A percentile compares a stretch with the other conserved stretches of the same genome.
Evolutionary conservation across 306 rosid species (phyloP).

Genomic region (Lathyrus sativus): DNA sequence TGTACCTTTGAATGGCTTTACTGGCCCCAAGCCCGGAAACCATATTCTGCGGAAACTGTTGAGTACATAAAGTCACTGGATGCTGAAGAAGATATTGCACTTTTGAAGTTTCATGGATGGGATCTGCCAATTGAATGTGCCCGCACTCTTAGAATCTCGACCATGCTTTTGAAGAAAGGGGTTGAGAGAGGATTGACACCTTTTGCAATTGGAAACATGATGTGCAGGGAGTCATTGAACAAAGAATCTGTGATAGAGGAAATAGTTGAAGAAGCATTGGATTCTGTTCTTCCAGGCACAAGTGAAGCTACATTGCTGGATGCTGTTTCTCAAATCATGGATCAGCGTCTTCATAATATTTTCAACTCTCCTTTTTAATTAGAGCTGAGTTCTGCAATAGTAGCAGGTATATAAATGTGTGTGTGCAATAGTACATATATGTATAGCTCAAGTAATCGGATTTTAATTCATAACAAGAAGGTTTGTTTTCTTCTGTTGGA

Average conservation of each 20-base stretch:
- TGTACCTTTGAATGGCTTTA: slow-evolving; percentile 94
- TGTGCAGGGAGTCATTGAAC: slow-evolving; percentile 74
- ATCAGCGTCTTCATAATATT: slow-evolving; percentile 54
- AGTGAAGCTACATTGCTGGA: slow-evolving; percentile 78
- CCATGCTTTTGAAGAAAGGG: slow-evolving; percentile 91
- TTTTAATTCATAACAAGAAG: slow-evolving; percentile 37
- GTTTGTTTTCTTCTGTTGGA: slow-evolving; percentile 38
- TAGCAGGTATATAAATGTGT: slow-evolving; percentile 35
- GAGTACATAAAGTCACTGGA: slow-evolving; percentile 69
- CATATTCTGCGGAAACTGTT: slow-evolving; percentile 58
- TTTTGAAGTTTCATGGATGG: slow-evolving; percentile 86
- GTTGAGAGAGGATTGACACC: slow-evolving; percentile 72
- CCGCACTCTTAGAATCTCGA: slow-evolving; percentile 73
- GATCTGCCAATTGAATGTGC: slow-evolving; percentile 71
- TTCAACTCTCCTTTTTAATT: slow-evolving; percentile 41
- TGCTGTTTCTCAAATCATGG: slow-evolving; percentile 70
- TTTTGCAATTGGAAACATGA: slow-evolving; percentile 70
- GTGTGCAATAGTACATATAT: slow-evolving; percentile 50
- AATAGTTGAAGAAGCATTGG: slow-evolving; percentile 64
- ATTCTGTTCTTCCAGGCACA: slow-evolving; percentile 71
- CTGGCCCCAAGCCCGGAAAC: slow-evolving; percentile 87
- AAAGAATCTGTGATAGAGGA: slow-evolving; percentile 79
- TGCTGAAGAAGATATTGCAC: slow-evolving; percentile 77
- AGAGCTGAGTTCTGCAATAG: slow-evolving; percentile 27
- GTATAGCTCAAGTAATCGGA: slow-evolving; percentile 36